These are phyloP conservation scores for Rhamnella rubrinervis DNA, from an alignment of 331 rosid species.

Conservation along the genomic window DNA sequence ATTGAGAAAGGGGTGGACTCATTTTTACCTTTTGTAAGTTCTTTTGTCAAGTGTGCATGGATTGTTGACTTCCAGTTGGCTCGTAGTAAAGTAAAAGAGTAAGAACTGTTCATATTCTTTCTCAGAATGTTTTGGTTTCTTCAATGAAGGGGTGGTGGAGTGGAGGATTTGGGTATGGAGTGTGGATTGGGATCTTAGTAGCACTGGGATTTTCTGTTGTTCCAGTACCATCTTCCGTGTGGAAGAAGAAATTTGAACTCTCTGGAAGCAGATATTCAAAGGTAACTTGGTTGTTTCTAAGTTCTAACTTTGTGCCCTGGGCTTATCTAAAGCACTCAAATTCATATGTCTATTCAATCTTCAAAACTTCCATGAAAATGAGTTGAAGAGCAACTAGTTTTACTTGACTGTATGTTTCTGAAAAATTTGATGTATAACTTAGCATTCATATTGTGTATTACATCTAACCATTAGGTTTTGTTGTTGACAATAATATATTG, in stretches of 20 bases:
- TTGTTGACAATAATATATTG: too few relatives aligned
- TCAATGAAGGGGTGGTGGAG: slow-evolving; percentile 90
- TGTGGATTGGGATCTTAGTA: slow-evolving; percentile 92
- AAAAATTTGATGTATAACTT: too few relatives aligned
- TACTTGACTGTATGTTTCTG: too few relatives aligned
- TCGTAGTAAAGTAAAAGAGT: neutral
- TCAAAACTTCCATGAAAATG: slow-evolving; percentile 6
- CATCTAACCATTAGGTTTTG: too few relatives aligned
- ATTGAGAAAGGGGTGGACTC: too few relatives aligned
- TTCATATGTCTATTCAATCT: slow-evolving; percentile 2
- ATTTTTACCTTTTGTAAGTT: slow-evolving; percentile 3
- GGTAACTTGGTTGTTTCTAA: slow-evolving; percentile 41
- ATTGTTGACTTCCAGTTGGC: slow-evolving; percentile 10
- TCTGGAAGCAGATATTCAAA: slow-evolving; percentile 53
- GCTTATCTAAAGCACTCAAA: slow-evolving; percentile 10
- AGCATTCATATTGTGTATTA: too few relatives aligned
- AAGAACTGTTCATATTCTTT: slow-evolving; percentile 8
- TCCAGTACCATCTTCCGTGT: slow-evolving; percentile 71
- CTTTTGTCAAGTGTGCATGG: neutral
- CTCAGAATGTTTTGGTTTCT: slow-evolving; percentile 16
- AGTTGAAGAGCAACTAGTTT: neutral
- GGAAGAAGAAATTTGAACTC: slow-evolving; percentile 78
- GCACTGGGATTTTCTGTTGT: slow-evolving; percentile 82
- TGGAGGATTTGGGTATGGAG: slow-evolving; percentile 94
- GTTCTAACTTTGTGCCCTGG: slow-evolving; percentile 11